A percentile compares a stretch with the other conserved stretches of the same genome.
Conservation (phyloP, 1,284 basidiomycete species). For the Leccinum subrobustum region DNA sequence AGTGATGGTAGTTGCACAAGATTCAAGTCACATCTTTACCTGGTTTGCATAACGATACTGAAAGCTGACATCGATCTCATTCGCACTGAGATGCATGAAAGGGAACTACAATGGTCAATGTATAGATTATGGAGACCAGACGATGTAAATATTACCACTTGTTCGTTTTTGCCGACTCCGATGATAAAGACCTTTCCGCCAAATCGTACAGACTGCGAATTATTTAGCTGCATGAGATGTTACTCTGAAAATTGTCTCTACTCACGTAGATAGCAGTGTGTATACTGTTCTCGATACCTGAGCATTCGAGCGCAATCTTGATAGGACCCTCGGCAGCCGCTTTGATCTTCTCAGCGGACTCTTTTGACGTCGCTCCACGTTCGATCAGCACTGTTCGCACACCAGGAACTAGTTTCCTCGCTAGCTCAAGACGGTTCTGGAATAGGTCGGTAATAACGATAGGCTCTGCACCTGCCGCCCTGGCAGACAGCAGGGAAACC, state of each 20-base stretch:
- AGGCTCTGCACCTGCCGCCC: slow-evolving; percentile 76
- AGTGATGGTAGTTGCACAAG: not conserved
- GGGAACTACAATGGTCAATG: slow-evolving; percentile 46
- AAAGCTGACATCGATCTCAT: slow-evolving; percentile 63
- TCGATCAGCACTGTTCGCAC: slow-evolving; percentile 55
- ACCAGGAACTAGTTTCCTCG: slow-evolving; percentile 74
- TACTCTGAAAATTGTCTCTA: not conserved
- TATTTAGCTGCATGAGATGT: slow-evolving; percentile 2
- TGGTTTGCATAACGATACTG: slow-evolving; percentile 67
- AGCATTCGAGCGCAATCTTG: slow-evolving; percentile 66
- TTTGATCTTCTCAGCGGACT: slow-evolving; percentile 51
- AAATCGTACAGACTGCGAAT: slow-evolving; percentile 49
- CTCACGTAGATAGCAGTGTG: slow-evolving; percentile 65
- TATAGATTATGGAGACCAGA: not conserved
- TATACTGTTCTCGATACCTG: slow-evolving; percentile 75
- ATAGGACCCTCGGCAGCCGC: slow-evolving; percentile 44
- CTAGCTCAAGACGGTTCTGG: slow-evolving; percentile 78
- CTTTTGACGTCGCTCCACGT: slow-evolving; percentile 41
- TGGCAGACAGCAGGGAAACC: slow-evolving; percentile 74
- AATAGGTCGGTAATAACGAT: slow-evolving; percentile 82
- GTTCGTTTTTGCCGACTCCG: slow-evolving; percentile 62
- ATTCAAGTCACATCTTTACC: slow-evolving; percentile 28
- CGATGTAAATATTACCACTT: slow-evolving; percentile 36
- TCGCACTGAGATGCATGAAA: slow-evolving; percentile 66
- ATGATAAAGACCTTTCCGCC: slow-evolving; percentile 66